Conservation (phyloP, 1,284 basidiomycete species). For the Porogramme epimiltina region DNA sequence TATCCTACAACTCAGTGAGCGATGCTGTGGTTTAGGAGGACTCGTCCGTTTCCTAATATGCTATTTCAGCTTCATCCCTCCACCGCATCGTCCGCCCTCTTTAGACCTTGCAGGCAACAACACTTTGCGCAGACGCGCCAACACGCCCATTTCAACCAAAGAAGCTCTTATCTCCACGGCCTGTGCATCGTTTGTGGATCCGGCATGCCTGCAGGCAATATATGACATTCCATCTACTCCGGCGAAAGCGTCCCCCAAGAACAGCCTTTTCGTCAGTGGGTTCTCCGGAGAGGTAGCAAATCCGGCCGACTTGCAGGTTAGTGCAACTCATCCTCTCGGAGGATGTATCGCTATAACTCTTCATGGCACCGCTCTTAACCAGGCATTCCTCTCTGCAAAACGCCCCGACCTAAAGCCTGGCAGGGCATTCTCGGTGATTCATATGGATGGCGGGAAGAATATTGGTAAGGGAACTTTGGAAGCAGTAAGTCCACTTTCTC, state of each 20-base stretch:
- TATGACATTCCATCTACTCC: constrained; percentile 54
- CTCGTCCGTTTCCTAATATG: neutral
- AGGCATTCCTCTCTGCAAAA: neutral
- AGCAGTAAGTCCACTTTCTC: neutral
- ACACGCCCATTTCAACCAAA: neutral
- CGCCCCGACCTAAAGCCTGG: neutral
- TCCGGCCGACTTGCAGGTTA: constrained; percentile 45
- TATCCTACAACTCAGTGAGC: constrained; percentile 37
- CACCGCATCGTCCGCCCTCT: neutral
- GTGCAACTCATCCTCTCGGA: neutral
- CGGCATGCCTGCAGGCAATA: constrained; percentile 51
- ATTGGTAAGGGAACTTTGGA: neutral
- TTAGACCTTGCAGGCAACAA: neutral
- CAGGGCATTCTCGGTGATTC: neutral
- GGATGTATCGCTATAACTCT: neutral
- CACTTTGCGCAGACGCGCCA: neutral
- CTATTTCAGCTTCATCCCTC: neutral
- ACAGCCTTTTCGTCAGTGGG: constrained; percentile 55
- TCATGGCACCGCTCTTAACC: neutral
- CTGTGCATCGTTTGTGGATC: constrained; percentile 40
- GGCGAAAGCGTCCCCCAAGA: constrained; percentile 36
- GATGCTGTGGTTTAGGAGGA: no score
- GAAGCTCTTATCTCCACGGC: constrained; percentile 10
- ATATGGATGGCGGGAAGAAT: neutral
- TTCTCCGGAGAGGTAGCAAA: constrained; percentile 56